Evolutionary conservation across 2,329 filamentous ascomycete species (phyloP).

Genomic region (Sclerotinia nivalis): DNA sequence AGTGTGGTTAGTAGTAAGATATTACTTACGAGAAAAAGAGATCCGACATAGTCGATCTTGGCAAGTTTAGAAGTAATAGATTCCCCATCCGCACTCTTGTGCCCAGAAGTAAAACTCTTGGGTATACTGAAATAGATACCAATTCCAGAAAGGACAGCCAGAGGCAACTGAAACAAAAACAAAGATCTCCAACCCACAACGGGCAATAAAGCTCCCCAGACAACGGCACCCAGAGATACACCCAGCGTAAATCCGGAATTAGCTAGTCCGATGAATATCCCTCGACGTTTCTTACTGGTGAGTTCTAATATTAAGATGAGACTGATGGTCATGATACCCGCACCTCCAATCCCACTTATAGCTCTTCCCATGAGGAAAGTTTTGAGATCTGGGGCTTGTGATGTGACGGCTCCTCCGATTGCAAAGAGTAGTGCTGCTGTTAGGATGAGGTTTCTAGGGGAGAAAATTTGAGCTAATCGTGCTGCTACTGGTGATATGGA

Average conservation of each 20-base stretch:
- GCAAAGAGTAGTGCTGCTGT: slow-evolving; percentile 59
- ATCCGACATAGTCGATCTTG: slow-evolving; percentile 74
- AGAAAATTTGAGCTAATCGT: slow-evolving; percentile 72
- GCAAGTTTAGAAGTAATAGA: slow-evolving; percentile 57
- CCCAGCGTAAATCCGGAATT: slow-evolving; percentile 74
- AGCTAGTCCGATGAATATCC: slow-evolving; percentile 71
- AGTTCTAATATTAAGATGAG: slow-evolving; percentile 78
- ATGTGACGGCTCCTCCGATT: slow-evolving; percentile 64
- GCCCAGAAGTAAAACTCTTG: slow-evolving; percentile 40
- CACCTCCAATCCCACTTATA: slow-evolving; percentile 67
- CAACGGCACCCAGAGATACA: slow-evolving; percentile 68
- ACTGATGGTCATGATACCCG: slow-evolving; percentile 70
- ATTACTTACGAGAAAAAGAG: slow-evolving; percentile 58
- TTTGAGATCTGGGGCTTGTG: slow-evolving; percentile 57
- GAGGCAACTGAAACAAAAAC: slow-evolving; percentile 71
- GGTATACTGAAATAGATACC: slow-evolving; percentile 68
- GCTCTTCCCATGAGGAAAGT: slow-evolving; percentile 69
- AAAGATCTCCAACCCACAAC: slow-evolving; percentile 70
- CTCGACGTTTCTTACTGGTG: slow-evolving; percentile 64
- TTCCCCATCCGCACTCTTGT: slow-evolving; percentile 42
- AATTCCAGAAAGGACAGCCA: slow-evolving; percentile 60
- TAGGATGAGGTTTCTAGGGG: slow-evolving; percentile 65
- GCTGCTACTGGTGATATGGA: slow-evolving; percentile 69
- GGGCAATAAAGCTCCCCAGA: slow-evolving; percentile 65
- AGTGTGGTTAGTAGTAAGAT: neutral